Evolutionary conservation across 257 asterid genomes (phyloP).

Genomic region (Solanum rostratum): DNA sequence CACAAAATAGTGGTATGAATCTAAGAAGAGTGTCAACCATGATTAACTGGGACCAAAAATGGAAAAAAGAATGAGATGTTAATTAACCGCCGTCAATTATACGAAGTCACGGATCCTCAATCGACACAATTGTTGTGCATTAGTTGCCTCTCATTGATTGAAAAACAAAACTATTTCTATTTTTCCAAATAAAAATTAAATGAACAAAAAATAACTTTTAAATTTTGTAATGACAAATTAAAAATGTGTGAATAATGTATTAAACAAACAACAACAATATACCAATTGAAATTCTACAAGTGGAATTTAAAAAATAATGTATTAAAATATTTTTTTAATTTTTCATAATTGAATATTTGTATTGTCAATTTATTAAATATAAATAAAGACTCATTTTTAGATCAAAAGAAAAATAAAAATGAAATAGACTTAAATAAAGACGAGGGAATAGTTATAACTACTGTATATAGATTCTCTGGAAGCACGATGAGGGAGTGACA

Average conservation of each 20-base stretch:
- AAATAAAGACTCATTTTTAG: no score
- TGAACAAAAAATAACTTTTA: no score
- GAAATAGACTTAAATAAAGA: no score
- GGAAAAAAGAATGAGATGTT: neutral
- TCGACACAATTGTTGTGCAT: no score
- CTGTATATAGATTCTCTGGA: neutral
- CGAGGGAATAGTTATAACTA: no score
- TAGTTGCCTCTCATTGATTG: no score
- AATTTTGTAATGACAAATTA: neutral
- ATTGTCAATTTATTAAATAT: neutral
- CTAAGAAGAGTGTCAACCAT: neutral
- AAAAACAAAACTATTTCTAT: no score
- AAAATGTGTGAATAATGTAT: neutral
- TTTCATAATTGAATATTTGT: neutral
- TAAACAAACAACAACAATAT: no score
- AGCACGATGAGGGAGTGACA: neutral
- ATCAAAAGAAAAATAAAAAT: no score
- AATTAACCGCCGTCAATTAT: neutral
- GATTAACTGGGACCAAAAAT: neutral
- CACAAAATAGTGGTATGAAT: neutral
- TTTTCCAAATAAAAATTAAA: no score
- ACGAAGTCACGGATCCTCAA: neutral
- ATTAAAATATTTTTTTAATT: neutral
- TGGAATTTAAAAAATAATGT: no score
- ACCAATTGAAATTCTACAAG: no score